phyloP scores from a whole-genome alignment of 2,329 filamentous ascomycete genomes.

The Calonectria pseudoreteaudii region DNA sequence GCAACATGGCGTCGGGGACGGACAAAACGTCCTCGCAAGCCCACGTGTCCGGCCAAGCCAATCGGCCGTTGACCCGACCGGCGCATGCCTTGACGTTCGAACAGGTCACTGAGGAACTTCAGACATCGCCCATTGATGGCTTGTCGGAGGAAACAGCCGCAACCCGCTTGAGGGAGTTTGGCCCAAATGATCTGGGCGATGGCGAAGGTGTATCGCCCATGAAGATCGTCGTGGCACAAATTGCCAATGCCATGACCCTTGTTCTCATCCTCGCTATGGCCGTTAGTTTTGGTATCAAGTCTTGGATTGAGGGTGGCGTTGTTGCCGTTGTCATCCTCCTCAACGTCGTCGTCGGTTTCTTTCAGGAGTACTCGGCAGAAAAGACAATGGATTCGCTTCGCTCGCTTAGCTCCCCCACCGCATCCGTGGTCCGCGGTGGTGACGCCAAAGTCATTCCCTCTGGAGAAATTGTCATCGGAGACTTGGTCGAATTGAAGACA shows the following conservation, averaged over 20 bases:
- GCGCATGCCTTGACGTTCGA: conserved; percentile 66
- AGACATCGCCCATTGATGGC: conserved; percentile 64
- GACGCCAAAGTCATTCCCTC: conserved; percentile 52
- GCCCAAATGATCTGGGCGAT: conserved; percentile 67
- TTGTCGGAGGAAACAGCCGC: conserved; percentile 63
- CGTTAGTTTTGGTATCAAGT: conserved; percentile 67
- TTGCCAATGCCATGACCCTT: conserved; percentile 75
- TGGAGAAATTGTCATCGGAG: conserved; percentile 66
- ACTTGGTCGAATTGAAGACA: conserved; percentile 65
- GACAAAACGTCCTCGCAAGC: background rate
- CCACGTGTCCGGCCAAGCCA: conserved; percentile 51
- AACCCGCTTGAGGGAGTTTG: conserved; percentile 63
- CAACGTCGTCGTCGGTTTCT: conserved; percentile 66
- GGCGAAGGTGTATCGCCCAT: conserved; percentile 62
- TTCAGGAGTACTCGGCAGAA: conserved; percentile 59
- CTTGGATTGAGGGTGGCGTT: conserved; percentile 72
- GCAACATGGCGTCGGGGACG: background rate
- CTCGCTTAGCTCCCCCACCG: conserved; percentile 58
- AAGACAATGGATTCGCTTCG: conserved; percentile 63
- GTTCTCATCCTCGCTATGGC: conserved; percentile 68
- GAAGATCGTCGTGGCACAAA: conserved; percentile 71
- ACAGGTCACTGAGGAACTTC: conserved; percentile 64
- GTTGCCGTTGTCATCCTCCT: conserved; percentile 69
- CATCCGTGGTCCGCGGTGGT: conserved; percentile 57
- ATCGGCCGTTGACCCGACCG: conserved; percentile 60